A percentile compares a stretch with the other conserved stretches of the same genome.
Evolutionary conservation across 2,329 filamentous ascomycete species (phyloP).

Genomic region (Tolypocladium sp.): DNA sequence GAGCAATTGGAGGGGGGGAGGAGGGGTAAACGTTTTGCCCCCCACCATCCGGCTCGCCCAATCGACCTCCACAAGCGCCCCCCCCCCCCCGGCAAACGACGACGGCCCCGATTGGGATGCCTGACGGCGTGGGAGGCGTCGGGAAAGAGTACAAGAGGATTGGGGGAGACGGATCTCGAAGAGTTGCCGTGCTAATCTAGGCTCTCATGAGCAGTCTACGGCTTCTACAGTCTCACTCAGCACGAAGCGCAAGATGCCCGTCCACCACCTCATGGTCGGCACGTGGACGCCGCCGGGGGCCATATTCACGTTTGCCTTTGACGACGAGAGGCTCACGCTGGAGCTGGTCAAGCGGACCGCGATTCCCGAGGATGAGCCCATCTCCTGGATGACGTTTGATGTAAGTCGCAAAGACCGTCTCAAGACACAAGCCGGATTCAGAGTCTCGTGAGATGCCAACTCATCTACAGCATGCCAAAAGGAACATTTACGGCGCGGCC

Average conservation of each 20-base stretch:
- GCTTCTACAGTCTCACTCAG: not conserved
- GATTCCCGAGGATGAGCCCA: constrained; percentile 75
- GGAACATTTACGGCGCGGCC: constrained; percentile 78
- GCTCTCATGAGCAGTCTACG: not conserved
- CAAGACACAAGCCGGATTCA: no score
- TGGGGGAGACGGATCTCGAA: not conserved
- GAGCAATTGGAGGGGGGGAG: not conserved
- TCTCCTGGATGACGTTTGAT: constrained; percentile 90
- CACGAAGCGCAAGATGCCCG: constrained; percentile 48
- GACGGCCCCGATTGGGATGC: no score
- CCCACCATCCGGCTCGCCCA: not conserved
- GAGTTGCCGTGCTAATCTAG: not conserved
- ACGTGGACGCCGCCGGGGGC: constrained; percentile 86
- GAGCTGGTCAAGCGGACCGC: constrained; percentile 70
- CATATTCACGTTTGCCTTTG: constrained; percentile 83
- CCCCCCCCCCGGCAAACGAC: no score
- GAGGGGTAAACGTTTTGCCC: constrained; percentile 16
- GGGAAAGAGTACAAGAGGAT: not conserved
- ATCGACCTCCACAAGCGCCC: no score
- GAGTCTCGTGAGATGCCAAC: not conserved
- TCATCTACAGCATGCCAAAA: constrained; percentile 57
- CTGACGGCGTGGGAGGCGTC: not conserved
- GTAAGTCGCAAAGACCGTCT: constrained; percentile 37
- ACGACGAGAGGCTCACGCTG: constrained; percentile 69
- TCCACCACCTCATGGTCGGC: constrained; percentile 84